Conservation (phyloP, 257 asterid species). For the Verbena officinalis region DNA sequence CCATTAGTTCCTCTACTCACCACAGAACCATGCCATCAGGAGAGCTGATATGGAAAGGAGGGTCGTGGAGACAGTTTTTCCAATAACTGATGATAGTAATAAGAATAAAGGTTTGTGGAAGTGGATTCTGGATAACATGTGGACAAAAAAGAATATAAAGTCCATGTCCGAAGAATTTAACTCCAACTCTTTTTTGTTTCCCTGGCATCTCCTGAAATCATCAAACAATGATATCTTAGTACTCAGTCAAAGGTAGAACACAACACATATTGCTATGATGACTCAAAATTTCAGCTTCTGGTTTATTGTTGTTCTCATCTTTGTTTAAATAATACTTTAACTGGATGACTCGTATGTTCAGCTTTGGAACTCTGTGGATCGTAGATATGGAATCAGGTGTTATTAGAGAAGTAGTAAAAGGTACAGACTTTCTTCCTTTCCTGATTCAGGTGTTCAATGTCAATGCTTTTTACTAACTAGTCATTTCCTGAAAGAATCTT, state of each 20-base stretch:
- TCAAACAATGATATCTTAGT: constrained; percentile 53
- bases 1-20: constrained; percentile 30
- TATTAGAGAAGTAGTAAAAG: constrained; percentile 72
- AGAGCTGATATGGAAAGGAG: constrained; percentile 82
- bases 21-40: constrained; percentile 92
- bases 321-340: constrained; percentile 34
- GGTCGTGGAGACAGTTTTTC: constrained; percentile 78
- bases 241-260: constrained; percentile 73
- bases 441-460: constrained; percentile 19
- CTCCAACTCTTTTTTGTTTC: constrained; percentile 71
- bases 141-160: constrained; percentile 43
- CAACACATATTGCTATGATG: constrained; percentile 4
- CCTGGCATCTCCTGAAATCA: constrained; percentile 85
- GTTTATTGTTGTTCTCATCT: constrained; percentile 15
- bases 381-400: constrained; percentile 66
- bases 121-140: constrained; percentile 65
- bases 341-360: constrained; percentile 45
- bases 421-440: constrained; percentile 40
- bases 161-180: constrained; percentile 46
- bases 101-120: constrained; percentile 57
- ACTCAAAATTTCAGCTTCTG: constrained; percentile 6
- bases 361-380: constrained; percentile 82
- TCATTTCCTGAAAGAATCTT: constrained; percentile 55
- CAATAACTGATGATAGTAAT: constrained; percentile 38
- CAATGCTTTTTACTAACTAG: constrained; percentile 38